phyloP scores from a whole-genome alignment of 2,329 filamentous ascomycete genomes.

The Colletotrichum simmondsii region DNA sequence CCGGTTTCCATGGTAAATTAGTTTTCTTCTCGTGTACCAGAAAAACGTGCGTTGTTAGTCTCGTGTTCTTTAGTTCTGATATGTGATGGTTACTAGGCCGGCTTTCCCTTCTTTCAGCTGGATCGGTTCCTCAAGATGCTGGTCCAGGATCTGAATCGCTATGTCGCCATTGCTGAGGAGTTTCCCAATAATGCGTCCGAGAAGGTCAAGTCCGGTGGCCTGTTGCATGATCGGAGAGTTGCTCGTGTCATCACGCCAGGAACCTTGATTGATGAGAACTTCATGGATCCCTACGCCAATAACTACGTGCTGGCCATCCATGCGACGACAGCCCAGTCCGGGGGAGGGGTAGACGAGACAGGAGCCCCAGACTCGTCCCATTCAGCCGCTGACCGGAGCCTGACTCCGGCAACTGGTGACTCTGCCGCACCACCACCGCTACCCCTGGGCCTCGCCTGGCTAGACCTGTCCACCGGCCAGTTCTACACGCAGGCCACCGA shows the following conservation, averaged over 20 bases:
- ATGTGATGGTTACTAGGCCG: conserved; percentile 66
- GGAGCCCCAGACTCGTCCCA: conserved; percentile 1
- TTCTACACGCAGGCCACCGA: conserved; percentile 87
- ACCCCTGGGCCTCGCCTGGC: conserved; percentile 85
- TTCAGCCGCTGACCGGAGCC: conserved; percentile 21
- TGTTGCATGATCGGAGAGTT: conserved; percentile 87
- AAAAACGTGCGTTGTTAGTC: conserved; percentile 30
- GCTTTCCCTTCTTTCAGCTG: conserved; percentile 92
- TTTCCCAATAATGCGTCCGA: conserved; percentile 79
- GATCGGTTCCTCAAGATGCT: conserved; percentile 93
- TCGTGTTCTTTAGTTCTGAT: conserved; percentile 36
- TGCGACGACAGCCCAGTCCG: conserved; percentile 43
- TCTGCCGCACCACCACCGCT: conserved; percentile 37
- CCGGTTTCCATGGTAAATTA: conserved; percentile 82
- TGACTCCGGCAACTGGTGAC: conserved; percentile 20
- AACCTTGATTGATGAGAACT: conserved; percentile 96
- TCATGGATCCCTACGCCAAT: conserved; percentile 93
- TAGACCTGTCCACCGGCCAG: conserved; percentile 93
- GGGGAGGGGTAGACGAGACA: not conserved
- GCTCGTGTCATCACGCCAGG: conserved; percentile 92
- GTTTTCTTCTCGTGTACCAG: conserved; percentile 15
- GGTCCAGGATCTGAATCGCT: conserved; percentile 88
- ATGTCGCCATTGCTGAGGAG: conserved; percentile 95
- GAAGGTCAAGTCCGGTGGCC: conserved; percentile 78
- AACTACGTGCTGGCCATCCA: conserved; percentile 92